Evolutionary conservation across 208 protist species (phyloP).

Genomic region (Trypanosoma mega): DNA sequence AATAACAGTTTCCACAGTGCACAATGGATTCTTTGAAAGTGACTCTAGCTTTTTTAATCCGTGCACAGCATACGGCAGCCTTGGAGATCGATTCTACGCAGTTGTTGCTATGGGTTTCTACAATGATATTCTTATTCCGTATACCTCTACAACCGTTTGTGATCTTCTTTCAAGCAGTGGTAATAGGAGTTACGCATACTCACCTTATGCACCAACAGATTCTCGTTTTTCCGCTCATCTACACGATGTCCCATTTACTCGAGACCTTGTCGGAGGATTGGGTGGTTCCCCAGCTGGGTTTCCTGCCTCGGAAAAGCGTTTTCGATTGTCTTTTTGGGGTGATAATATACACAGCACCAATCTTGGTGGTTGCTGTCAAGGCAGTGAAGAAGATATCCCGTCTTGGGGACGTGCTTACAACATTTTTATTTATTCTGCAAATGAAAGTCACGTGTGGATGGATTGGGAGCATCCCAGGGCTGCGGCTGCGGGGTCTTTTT

Average conservation of each 20-base stretch:
- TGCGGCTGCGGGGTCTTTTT: background rate
- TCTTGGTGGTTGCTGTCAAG: conserved; percentile 12
- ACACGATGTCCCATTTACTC: background rate
- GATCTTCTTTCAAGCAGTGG: conserved; percentile 11
- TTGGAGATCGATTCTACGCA: conserved; percentile 15
- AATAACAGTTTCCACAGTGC: background rate
- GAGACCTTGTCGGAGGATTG: background rate
- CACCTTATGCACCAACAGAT: background rate
- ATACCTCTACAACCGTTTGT: conserved; percentile 11
- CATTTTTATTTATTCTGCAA: background rate
- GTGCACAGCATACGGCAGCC: conserved; percentile 5
- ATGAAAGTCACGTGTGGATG: conserved; percentile 5
- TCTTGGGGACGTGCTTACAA: conserved; percentile 12
- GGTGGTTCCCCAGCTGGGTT: conserved; percentile 8
- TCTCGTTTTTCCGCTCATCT: background rate
- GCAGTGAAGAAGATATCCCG: background rate
- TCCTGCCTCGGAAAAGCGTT: background rate
- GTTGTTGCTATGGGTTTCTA: conserved; percentile 21
- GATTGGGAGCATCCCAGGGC: conserved; percentile 7
- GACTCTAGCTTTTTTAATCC: conserved; percentile 12
- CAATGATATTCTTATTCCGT: conserved; percentile 19
- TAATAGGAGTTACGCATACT: background rate
- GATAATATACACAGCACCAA: background rate
- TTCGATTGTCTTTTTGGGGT: conserved; percentile 7
- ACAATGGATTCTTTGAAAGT: conserved; percentile 10